Evolutionary conservation across 768 basidiomycete species (phyloP).

Genomic region (Chalciporus piperatus): DNA sequence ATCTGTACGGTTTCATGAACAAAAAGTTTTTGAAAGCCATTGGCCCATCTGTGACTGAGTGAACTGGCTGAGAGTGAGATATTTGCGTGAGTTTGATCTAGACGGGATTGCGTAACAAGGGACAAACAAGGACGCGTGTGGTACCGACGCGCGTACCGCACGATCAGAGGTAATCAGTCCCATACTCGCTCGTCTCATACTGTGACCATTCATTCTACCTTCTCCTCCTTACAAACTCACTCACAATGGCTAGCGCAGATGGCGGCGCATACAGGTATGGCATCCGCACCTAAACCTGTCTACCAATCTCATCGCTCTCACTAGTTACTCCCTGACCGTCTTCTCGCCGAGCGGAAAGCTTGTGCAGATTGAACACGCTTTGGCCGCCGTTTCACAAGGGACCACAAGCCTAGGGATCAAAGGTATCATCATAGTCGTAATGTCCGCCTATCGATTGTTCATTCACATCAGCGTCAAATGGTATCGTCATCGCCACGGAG

Average conservation of each 20-base stretch:
- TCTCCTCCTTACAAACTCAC: conserved; percentile 11
- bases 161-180: conserved; percentile 13
- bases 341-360: conserved; percentile 99
- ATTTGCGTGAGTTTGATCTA: conserved; percentile 21
- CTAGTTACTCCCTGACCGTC: conserved; percentile 96
- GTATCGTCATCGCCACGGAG: conserved; percentile 98
- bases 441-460: conserved; percentile 21
- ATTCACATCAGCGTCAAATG: conserved; percentile 79
- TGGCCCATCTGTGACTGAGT: no score
- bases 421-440: conserved; percentile 50
- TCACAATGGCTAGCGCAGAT: conserved; percentile 74
- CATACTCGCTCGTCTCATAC: conserved; percentile 2
- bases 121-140: conserved; percentile 30
- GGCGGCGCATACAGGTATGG: conserved; percentile 74
- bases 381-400: conserved; percentile 93
- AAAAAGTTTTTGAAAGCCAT: no score
- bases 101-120: conserved; percentile 14
- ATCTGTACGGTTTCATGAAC: no score
- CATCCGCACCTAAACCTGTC: conserved; percentile 16
- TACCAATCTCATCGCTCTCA: conserved; percentile 16
- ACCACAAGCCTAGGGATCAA: conserved; percentile 98
- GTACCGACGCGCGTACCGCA: conserved; percentile 26
- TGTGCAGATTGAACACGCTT: conserved; percentile 99
- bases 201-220: conserved; percentile 19
- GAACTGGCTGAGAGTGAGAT: no score